Conservation (phyloP, 2,329 filamentous ascomycete species). For the Penicillium concentricum region DNA sequence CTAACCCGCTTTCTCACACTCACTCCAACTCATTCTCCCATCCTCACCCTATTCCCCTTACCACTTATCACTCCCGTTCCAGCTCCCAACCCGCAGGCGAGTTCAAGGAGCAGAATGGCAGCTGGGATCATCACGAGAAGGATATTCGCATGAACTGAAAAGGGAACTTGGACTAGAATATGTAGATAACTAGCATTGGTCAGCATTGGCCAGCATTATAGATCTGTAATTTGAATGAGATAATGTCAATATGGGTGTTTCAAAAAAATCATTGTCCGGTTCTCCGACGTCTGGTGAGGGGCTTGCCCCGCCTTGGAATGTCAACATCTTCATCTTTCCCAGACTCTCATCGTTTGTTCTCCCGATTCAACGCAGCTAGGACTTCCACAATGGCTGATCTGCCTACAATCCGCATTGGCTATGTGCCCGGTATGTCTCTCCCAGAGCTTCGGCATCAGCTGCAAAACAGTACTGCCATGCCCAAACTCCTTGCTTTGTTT, state of each 20-base stretch:
- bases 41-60: not conserved
- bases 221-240: constrained; percentile 21
- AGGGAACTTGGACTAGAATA: constrained; percentile 1
- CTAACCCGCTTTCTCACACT: constrained; percentile 10
- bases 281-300: constrained; percentile 1
- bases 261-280: not conserved
- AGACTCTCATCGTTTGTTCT: no score
- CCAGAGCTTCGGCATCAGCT: not conserved
- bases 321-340: not conserved
- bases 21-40: not conserved
- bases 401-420: constrained; percentile 45
- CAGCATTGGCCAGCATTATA: constrained; percentile 14
- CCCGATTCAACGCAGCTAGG: not conserved
- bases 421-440: constrained; percentile 42
- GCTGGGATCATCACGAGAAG: constrained; percentile 35
- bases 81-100: constrained; percentile 22
- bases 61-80: constrained; percentile 15
- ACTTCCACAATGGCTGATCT: constrained; percentile 28
- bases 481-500: not conserved
- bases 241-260: constrained; percentile 4
- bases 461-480: not conserved
- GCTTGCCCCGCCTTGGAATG: constrained; percentile 6
- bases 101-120: constrained; percentile 23
- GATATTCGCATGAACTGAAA: constrained; percentile 40
- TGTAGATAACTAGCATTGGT: constrained; percentile 20